Base-by-base conservation (phyloP, 768 basidiomycete genomes). In the Boletellus sp. region DNA sequence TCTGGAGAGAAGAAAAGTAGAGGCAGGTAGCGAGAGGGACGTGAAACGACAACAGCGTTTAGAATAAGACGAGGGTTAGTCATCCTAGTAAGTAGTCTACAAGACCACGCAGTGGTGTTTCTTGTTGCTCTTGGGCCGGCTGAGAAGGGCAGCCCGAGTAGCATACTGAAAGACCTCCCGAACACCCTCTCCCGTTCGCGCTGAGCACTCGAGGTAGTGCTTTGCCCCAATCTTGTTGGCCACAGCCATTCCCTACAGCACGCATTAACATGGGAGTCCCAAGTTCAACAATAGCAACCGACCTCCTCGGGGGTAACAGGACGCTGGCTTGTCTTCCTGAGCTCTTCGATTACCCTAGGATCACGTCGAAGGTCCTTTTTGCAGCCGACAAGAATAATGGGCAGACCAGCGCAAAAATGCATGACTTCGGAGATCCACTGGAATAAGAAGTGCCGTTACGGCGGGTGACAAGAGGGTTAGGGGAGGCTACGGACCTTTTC, bases 401-500 rank as follows among this genome's bases (percentile, higher is more conserved):
- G 96, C 39, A 97, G 76, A 43, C 87, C 88, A 9, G 88, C 79
- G 70, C 95, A 98, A 73, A 98, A 96, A 72, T 98, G 96, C 79
- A 92, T 87, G 37, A 99, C 94, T 68, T 99, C 95, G 34, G 93
- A 90, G 64, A 97, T 95, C 95, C 95, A 99, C 94, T 97, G 60
- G 19, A 59, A 54, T 28, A 40, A 35, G 41, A 40, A 16, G 41
- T 46, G 37, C 36, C 36, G 40, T 59, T 31, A 58, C 42, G 10
- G 48, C 20, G 42, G 39, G 42, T 34, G 22, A 53, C 42, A 26
- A 33, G 50, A 47, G 49, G 22, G 47, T 23, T 36, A 41, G 50
- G 24, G 3, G 28, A 48, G 20, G 38, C 24, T 31, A 77, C 83
- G 52, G 36, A 90, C 96, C 90, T 98, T 98, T 78, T 99, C 96